These are phyloP conservation scores for Athelia sp. DNA, from an alignment of 1,284 basidiomycete species.

Conservation along the genomic window DNA sequence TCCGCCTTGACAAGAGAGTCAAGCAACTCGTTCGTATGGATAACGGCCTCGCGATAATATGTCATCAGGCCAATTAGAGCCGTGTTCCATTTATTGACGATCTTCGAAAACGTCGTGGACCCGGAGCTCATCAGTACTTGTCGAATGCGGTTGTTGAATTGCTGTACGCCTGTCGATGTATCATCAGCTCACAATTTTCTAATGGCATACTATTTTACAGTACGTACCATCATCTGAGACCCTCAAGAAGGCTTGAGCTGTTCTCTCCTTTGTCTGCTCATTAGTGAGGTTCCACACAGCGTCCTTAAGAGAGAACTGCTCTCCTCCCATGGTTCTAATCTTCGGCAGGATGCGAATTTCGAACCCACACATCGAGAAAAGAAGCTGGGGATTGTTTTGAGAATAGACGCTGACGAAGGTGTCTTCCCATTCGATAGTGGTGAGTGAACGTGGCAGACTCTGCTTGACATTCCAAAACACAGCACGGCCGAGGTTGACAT, in stretches of 20 bases:
- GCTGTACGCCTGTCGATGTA: constrained; percentile 67
- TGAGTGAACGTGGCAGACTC: constrained; percentile 90
- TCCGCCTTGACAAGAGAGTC: constrained; percentile 95
- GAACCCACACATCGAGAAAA: constrained; percentile 99
- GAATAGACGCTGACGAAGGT: constrained; percentile 96
- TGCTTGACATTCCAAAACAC: constrained; percentile 99
- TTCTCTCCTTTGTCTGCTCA: constrained; percentile 94
- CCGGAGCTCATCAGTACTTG: constrained; percentile 99
- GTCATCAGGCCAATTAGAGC: constrained; percentile 94
- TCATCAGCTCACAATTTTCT: too few species aligned
- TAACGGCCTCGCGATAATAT: constrained; percentile 98
- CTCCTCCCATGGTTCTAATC: constrained; percentile 90
- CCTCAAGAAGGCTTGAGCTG: constrained; percentile 94
- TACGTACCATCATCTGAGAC: constrained; percentile 86
- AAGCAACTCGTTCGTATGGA: constrained; percentile 94
- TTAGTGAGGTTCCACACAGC: constrained; percentile 98
- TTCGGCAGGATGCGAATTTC: constrained; percentile 97
- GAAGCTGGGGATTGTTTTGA: constrained; percentile 94
- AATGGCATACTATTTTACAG: neutral
- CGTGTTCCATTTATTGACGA: constrained; percentile 99
- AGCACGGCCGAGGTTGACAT: constrained; percentile 96
- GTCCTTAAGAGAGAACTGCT: constrained; percentile 95
- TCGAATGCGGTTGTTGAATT: constrained; percentile 94
- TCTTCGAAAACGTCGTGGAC: constrained; percentile 98
- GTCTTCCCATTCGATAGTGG: constrained; percentile 99